phyloP scores from a whole-genome alignment of 2,329 filamentous ascomycete genomes.

The Fusarium armeniacum region DNA sequence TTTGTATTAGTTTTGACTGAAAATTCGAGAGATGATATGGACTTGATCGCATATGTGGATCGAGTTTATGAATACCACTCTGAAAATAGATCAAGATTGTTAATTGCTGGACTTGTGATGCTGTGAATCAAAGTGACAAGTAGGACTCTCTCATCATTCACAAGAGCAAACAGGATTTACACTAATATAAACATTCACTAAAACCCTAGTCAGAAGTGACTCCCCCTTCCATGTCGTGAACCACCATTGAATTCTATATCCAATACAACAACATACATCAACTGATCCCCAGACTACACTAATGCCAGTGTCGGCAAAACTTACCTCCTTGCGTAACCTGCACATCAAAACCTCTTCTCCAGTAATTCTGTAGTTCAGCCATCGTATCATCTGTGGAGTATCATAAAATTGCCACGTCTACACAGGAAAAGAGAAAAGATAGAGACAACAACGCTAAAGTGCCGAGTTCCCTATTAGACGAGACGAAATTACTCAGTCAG shows the following conservation, averaged over 20 bases:
- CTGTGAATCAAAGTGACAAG: background rate
- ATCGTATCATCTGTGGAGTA: background rate
- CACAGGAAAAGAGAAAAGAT: background rate
- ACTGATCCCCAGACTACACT: background rate
- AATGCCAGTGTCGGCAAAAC: background rate
- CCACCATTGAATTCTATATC: background rate
- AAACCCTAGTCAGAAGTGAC: background rate
- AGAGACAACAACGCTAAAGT: slow-evolving; percentile 10
- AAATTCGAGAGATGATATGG: background rate
- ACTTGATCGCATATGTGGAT: background rate
- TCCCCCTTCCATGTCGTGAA: background rate
- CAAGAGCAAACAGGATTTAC: background rate
- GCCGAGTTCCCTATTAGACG: background rate
- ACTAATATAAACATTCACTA: background rate
- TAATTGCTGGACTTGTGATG: background rate
- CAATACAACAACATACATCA: background rate
- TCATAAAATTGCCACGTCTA: background rate
- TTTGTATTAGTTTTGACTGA: background rate
- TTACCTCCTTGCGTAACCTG: background rate
- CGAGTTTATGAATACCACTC: background rate
- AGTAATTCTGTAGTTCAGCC: too few relatives aligned
- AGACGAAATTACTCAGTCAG: background rate
- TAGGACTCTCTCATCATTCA: background rate
- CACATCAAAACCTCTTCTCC: background rate
- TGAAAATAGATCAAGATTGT: background rate